A percentile compares a stretch with the other conserved stretches of the same genome.
Evolutionary conservation across 1,139 yeast genomes (phyloP).

Genomic region (Taiozyma sp.): DNA sequence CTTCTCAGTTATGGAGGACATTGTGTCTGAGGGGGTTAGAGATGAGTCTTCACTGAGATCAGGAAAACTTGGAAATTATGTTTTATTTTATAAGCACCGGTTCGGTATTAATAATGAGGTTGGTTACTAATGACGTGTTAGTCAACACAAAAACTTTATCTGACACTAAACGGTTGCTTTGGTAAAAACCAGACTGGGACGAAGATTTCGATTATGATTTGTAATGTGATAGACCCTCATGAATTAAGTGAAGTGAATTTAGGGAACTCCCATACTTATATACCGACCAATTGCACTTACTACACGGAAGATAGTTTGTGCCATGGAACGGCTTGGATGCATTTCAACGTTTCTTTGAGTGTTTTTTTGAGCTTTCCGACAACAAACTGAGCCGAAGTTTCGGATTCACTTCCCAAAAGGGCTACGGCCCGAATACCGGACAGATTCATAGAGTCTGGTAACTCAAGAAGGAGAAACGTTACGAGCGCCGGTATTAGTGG

Average conservation of each 20-base stretch:
- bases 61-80: background rate
- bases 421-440: too few relatives aligned
- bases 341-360: background rate
- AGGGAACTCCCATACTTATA: too few relatives aligned
- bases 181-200: background rate
- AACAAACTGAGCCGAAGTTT: too few relatives aligned
- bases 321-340: background rate
- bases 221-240: background rate
- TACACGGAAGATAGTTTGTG: background rate
- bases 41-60: too few relatives aligned
- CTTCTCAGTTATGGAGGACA: constrained; percentile 29
- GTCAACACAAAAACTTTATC: background rate
- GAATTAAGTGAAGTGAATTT: too few relatives aligned
- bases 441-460: background rate
- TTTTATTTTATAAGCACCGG: background rate
- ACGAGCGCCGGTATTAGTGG: background rate
- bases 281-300: too few relatives aligned
- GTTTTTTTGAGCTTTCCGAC: too few relatives aligned
- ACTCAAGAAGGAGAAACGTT: background rate
- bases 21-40: background rate
- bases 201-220: background rate
- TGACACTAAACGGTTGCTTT: background rate
- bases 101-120: background rate
- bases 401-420: background rate
- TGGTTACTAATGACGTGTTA: background rate